phyloP scores from a whole-genome alignment of 2,329 filamentous ascomycete species.

The Epichloe hybrida region DNA sequence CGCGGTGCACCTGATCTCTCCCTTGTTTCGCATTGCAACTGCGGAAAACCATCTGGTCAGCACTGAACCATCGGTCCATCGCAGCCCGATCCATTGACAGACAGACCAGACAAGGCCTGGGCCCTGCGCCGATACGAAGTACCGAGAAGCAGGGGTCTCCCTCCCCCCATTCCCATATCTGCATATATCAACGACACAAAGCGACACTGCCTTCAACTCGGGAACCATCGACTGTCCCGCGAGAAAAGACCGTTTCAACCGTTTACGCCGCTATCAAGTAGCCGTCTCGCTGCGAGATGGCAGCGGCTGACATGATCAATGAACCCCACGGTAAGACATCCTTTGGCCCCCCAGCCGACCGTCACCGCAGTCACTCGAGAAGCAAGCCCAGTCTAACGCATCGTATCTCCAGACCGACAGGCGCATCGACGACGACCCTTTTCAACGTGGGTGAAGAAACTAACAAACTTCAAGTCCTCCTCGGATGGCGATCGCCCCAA shows the following conservation, averaged over 20 bases:
- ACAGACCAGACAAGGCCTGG: neutral
- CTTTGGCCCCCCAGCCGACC: too few relatives aligned
- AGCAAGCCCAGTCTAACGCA: conserved; percentile 18
- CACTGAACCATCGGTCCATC: neutral
- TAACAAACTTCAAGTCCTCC: conserved; percentile 72
- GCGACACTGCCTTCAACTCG: neutral
- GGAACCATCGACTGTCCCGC: neutral
- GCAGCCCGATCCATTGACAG: neutral
- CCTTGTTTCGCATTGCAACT: neutral
- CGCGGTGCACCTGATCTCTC: too few relatives aligned
- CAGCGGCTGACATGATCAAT: conserved; percentile 4
- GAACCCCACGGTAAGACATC: conserved; percentile 5
- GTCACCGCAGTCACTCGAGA: neutral
- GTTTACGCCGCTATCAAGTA: neutral
- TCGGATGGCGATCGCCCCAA: conserved; percentile 41
- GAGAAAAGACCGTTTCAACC: neutral
- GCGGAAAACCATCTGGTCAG: neutral
- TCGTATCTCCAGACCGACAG: conserved; percentile 44
- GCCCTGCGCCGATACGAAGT: neutral
- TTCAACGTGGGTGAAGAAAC: conserved; percentile 84
- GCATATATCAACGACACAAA: neutral
- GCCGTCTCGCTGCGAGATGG: conserved; percentile 2
- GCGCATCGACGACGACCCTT: conserved; percentile 69
- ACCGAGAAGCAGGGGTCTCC: neutral
- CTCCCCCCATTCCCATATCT: neutral